These are phyloP conservation scores for Cephalotrichum gorgonifer DNA, from an alignment of 2,329 filamentous ascomycete genomes.

Conservation along the genomic window DNA sequence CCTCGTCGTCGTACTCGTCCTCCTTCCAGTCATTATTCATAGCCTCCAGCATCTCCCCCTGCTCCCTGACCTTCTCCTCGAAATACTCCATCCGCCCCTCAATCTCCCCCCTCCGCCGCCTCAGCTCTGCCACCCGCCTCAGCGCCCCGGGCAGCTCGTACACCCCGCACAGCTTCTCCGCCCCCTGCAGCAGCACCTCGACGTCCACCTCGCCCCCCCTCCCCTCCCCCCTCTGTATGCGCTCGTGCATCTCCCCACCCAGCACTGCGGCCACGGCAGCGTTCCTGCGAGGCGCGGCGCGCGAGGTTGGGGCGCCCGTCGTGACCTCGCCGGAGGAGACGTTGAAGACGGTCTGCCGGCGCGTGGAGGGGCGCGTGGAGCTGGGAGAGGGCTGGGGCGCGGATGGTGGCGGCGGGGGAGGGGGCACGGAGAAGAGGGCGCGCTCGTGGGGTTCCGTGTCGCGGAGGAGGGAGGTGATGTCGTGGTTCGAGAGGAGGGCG, in stretches of 20 bases:
- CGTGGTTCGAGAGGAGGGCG: constrained; percentile 74
- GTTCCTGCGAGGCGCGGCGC: constrained; percentile 49
- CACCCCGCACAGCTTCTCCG: constrained; percentile 81
- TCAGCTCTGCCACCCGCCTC: constrained; percentile 64
- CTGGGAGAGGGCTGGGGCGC: constrained; percentile 28
- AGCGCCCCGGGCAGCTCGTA: constrained; percentile 73
- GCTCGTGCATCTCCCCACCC: constrained; percentile 75
- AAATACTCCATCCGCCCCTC: constrained; percentile 68
- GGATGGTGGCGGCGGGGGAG: constrained; percentile 37
- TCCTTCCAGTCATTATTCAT: constrained; percentile 58
- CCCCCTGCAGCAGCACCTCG: constrained; percentile 72
- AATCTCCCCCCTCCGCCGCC: constrained; percentile 61
- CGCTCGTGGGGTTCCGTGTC: constrained; percentile 93
- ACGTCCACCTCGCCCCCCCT: constrained; percentile 70
- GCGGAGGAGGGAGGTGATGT: constrained; percentile 89
- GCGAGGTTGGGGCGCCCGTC: constrained; percentile 38
- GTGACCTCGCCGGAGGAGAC: constrained; percentile 54
- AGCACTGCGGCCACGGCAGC: constrained; percentile 86
- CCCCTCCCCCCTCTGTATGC: constrained; percentile 54
- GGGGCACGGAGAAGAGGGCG: constrained; percentile 85
- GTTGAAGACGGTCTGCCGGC: constrained; percentile 57
- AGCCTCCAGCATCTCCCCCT: constrained; percentile 60
- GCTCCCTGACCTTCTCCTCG: constrained; percentile 68
- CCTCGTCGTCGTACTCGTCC: constrained; percentile 40
- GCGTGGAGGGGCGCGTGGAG: constrained; percentile 23